Percentiles rank a stretch among this genome's conserved stretches.
Evolutionary conservation across 352 stramenopile genomes (phyloP).

Genomic region (Pythium diclinum): DNA sequence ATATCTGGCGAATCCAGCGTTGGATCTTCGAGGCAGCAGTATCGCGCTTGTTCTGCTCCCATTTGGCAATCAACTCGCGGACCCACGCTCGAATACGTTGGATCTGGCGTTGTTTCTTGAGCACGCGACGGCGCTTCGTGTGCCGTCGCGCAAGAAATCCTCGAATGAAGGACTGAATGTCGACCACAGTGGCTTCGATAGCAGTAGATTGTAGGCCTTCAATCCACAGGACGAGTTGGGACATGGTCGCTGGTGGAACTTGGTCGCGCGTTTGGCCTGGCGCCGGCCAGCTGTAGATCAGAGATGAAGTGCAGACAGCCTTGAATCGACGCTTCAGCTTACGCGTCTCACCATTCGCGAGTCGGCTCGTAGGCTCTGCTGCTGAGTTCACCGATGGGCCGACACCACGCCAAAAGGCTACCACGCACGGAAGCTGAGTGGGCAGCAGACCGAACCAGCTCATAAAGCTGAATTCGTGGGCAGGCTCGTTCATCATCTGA

Average conservation of each 20-base stretch:
- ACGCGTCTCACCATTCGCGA: slow-evolving; percentile 2
- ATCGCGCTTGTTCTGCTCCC: slow-evolving; percentile 18
- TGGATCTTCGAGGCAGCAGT: slow-evolving; percentile 28
- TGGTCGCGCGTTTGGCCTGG: not conserved
- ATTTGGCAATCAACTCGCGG: slow-evolving; percentile 20
- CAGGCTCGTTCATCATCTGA: slow-evolving; percentile 8
- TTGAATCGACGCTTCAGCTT: slow-evolving; percentile 23
- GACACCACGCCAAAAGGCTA: slow-evolving; percentile 41
- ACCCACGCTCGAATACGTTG: slow-evolving; percentile 32
- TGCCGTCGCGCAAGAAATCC: slow-evolving; percentile 22
- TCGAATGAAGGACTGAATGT: slow-evolving; percentile 25
- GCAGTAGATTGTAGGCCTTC: slow-evolving; percentile 8
- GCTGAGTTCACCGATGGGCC: slow-evolving; percentile 3
- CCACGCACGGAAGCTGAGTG: slow-evolving; percentile 29
- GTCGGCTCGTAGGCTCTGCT: not conserved
- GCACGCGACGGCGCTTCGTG: slow-evolving; percentile 21
- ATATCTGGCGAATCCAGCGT: slow-evolving; percentile 23
- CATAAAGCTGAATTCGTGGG: slow-evolving; percentile 31
- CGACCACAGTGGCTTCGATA: slow-evolving; percentile 17
- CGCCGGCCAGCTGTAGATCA: slow-evolving; percentile 4
- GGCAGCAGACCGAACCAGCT: slow-evolving; percentile 30
- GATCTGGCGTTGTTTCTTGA: slow-evolving; percentile 19
- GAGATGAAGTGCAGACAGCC: slow-evolving; percentile 11
- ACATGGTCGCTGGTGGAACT: slow-evolving; percentile 6
- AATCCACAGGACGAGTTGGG: slow-evolving; percentile 21